These are phyloP conservation scores for Alternaria rosae DNA, from an alignment of 2,329 filamentous ascomycete species.

Conservation along the genomic window DNA sequence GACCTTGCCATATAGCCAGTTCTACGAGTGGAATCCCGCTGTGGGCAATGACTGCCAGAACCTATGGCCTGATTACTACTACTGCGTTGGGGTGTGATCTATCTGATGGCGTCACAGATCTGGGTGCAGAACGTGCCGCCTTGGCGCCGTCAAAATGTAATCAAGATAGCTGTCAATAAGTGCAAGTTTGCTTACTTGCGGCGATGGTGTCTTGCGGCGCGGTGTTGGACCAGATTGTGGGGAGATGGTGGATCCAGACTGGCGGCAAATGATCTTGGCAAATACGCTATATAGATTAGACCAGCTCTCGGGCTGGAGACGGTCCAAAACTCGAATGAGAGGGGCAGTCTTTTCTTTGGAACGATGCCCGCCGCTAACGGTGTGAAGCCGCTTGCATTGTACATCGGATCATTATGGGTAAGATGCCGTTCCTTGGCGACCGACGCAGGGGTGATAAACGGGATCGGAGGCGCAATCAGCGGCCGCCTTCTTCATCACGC, in stretches of 20 bases:
- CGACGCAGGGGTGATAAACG: neutral
- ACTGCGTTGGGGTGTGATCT: neutral
- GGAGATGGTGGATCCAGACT: neutral
- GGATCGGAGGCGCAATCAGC: neutral
- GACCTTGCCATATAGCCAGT: neutral
- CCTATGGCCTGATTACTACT: conserved; percentile 1
- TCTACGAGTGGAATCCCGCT: conserved; percentile 4
- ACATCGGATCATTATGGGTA: neutral
- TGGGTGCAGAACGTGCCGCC: neutral
- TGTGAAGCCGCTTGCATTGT: neutral
- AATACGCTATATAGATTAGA: neutral
- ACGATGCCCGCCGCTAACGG: neutral
- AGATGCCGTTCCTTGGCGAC: neutral
- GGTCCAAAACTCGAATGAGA: neutral
- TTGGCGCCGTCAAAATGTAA: neutral
- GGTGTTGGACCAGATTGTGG: neutral
- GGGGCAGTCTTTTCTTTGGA: neutral
- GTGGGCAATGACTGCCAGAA: conserved; percentile 3
- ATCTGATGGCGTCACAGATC: neutral
- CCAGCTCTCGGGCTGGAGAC: neutral
- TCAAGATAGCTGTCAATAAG: neutral
- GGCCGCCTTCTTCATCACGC: neutral
- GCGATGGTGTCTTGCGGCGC: neutral
- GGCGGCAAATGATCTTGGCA: neutral
- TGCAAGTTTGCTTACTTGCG: neutral